phyloP scores from a whole-genome alignment of 2,329 filamentous ascomycete species.

The Fusarium pseudonygamai region DNA sequence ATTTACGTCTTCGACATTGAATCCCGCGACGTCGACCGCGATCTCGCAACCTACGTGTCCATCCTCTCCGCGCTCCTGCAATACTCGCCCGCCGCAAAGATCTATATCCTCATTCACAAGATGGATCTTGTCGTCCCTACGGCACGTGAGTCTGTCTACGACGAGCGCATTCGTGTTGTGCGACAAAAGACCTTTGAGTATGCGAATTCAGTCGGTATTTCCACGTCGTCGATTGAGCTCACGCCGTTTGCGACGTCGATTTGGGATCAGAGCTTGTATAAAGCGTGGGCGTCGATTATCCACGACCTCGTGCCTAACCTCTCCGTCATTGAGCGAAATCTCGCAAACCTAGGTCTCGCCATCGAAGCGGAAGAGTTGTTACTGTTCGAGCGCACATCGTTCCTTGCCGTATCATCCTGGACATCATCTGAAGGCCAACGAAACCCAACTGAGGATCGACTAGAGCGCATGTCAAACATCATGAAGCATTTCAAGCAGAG shows the following conservation, averaged over 20 bases:
- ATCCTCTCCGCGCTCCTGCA: conserved; percentile 90
- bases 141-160: conserved; percentile 82
- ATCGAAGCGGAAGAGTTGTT: conserved; percentile 95
- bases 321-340: conserved; percentile 84
- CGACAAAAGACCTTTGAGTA: conserved; percentile 74
- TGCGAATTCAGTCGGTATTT: conserved; percentile 50
- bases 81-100: conserved; percentile 80
- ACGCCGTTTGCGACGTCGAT: conserved; percentile 95
- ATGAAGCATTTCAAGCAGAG: conserved; percentile 98
- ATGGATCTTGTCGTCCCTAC: conserved; percentile 93
- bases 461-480: conserved; percentile 94
- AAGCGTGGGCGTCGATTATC: conserved; percentile 98
- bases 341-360: conserved; percentile 82
- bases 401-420: conserved; percentile 94
- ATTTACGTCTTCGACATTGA: conserved; percentile 99
- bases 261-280: conserved; percentile 98
- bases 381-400: conserved; percentile 94
- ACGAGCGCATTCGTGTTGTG: conserved; percentile 82
- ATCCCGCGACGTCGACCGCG: conserved; percentile 90
- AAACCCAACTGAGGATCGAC: conserved; percentile 92
- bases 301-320: conserved; percentile 98
- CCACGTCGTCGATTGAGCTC: conserved; percentile 65
- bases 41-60: conserved; percentile 89
- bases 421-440: conserved; percentile 76
- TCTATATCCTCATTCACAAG: conserved; percentile 98